A percentile compares a stretch with the other conserved stretches of the same genome.
Evolutionary conservation across 306 rosid species (phyloP).

Genomic region (Mucuna pruriens): DNA sequence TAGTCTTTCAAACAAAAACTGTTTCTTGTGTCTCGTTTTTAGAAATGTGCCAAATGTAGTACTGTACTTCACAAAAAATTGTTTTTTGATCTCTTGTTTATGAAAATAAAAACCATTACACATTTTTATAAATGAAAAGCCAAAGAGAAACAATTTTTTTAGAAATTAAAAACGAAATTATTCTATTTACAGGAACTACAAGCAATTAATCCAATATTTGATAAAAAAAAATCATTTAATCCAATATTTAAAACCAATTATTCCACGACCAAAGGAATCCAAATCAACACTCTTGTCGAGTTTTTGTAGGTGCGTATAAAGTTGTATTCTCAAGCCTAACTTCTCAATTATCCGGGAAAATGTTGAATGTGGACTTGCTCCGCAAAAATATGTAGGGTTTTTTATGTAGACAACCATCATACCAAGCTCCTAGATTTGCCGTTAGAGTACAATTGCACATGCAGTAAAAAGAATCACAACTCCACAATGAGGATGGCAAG

Average conservation of each 20-base stretch:
- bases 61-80: background rate
- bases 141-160: no score
- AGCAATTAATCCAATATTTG: background rate
- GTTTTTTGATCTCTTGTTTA: background rate
- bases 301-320: background rate
- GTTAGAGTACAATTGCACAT: conserved; percentile 6
- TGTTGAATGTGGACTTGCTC: background rate
- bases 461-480: conserved; percentile 20
- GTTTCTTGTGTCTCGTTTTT: background rate
- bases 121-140: background rate
- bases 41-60: background rate
- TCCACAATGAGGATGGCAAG: background rate
- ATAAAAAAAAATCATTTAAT: background rate
- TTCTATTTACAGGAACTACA: background rate
- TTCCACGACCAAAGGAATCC: background rate
- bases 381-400: background rate
- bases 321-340: background rate
- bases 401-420: background rate
- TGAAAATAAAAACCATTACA: background rate
- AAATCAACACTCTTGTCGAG: background rate
- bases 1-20: no score
- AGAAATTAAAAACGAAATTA: background rate
- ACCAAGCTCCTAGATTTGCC: conserved; percentile 18
- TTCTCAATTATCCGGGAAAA: background rate
- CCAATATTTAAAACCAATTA: no score